Percentiles rank a stretch among this genome's conserved stretches.
Evolutionary conservation across 1,284 basidiomycete genomes (phyloP).

Genomic region (Ganoderma multipileum): DNA sequence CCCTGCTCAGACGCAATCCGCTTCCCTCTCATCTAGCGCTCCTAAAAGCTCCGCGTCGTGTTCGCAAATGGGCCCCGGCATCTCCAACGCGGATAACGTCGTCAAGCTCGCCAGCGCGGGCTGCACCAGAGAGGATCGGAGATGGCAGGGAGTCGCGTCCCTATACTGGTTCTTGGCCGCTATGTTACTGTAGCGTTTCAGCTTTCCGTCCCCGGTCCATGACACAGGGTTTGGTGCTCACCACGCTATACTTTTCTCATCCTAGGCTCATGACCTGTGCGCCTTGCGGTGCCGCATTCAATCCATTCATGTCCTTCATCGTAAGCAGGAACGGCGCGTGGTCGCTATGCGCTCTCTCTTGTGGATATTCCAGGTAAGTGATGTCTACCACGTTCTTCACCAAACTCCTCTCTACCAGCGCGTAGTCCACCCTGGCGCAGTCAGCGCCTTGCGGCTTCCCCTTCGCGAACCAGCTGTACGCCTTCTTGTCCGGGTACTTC

Average conservation of each 20-base stretch:
- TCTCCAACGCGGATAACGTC: constrained; percentile 12
- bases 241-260: not conserved
- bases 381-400: constrained; percentile 30
- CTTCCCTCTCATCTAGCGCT: constrained; percentile 8
- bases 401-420: constrained; percentile 32
- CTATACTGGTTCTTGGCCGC: constrained; percentile 16
- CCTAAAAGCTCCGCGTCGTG: constrained; percentile 7
- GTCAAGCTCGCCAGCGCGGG: constrained; percentile 23
- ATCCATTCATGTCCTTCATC: constrained; percentile 28
- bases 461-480: constrained; percentile 39
- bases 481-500: constrained; percentile 27
- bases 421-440: constrained; percentile 37
- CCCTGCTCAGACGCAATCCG: constrained; percentile 10
- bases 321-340: constrained; percentile 35
- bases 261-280: not conserved
- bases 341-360: constrained; percentile 37
- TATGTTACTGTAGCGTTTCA: constrained; percentile 20
- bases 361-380: constrained; percentile 33
- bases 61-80: constrained; percentile 21
- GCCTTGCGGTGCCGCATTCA: not conserved
- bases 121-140: not conserved
- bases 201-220: not conserved
- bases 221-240: not conserved
- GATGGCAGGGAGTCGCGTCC: constrained; percentile 7
- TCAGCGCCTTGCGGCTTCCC: constrained; percentile 38